Evolutionary conservation across 257 asterid species (phyloP).

Genomic region (Linaria vulgaris): DNA sequence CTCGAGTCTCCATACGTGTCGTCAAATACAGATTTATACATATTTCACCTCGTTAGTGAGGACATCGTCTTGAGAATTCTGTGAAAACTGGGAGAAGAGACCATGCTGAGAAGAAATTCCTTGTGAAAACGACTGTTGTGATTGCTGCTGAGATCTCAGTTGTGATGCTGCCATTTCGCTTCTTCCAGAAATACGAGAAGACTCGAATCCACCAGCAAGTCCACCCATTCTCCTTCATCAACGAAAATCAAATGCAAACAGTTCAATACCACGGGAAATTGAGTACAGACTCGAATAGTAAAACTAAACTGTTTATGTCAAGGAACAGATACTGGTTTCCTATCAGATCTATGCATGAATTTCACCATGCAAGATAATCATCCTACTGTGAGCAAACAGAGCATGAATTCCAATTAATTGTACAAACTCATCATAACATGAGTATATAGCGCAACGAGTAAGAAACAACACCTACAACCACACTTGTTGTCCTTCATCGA

Average conservation of each 20-base stretch:
- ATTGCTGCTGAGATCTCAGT: conserved; percentile 48
- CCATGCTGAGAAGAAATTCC: conserved; percentile 89
- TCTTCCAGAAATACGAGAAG: conserved; percentile 57
- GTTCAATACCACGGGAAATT: conserved; percentile 17
- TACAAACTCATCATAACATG: too few relatives aligned
- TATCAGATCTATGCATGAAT: too few relatives aligned
- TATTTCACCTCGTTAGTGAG: conserved; percentile 60
- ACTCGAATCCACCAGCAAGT: conserved; percentile 48
- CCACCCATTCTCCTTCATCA: conserved; percentile 55
- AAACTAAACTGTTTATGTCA: conserved; percentile 4
- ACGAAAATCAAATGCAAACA: conserved; percentile 6
- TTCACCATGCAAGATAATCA: too few relatives aligned
- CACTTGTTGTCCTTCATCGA: conserved; percentile 54
- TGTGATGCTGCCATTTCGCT: conserved; percentile 46
- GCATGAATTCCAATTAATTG: too few relatives aligned
- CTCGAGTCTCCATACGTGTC: background rate
- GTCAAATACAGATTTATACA: conserved; percentile 13
- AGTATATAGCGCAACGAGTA: too few relatives aligned
- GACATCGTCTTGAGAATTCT: conserved; percentile 71
- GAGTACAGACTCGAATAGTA: background rate
- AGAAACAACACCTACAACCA: conserved; percentile 37
- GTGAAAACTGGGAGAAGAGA: conserved; percentile 79
- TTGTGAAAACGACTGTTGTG: conserved; percentile 76
- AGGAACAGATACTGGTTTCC: background rate
- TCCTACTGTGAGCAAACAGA: too few relatives aligned